These are phyloP conservation scores for Agapanthus africanus DNA, from an alignment of 106 monocot genomes.

Conservation along the genomic window DNA sequence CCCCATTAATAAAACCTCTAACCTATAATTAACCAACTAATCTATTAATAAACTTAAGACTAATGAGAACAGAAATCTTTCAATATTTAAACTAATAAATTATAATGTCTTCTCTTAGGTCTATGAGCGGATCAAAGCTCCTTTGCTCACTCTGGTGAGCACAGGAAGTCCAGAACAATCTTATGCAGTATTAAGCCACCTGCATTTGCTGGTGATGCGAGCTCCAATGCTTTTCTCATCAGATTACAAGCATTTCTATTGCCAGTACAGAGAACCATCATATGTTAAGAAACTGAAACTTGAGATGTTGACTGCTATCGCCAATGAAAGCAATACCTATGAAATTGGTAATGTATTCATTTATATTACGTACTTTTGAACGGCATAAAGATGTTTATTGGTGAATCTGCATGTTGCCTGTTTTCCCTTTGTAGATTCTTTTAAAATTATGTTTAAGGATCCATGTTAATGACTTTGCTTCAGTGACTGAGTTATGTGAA, in stretches of 20 bases:
- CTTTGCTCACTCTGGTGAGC: constrained; percentile 90
- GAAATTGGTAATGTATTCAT: constrained; percentile 67
- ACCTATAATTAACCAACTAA: too few relatives aligned
- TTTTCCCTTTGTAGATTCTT: constrained; percentile 4
- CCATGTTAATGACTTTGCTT: background rate
- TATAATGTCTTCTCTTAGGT: constrained; percentile 57
- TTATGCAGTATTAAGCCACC: constrained; percentile 89
- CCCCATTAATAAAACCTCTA: too few relatives aligned
- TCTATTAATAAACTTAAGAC: too few relatives aligned
- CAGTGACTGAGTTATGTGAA: constrained; percentile 98
- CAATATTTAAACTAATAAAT: too few relatives aligned
- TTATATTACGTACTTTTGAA: background rate
- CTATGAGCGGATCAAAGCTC: constrained; percentile 97
- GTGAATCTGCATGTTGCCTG: background rate
- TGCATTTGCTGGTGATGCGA: constrained; percentile 95
- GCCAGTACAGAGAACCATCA: constrained; percentile 91
- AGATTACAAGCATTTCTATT: constrained; percentile 97
- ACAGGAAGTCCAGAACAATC: constrained; percentile 94
- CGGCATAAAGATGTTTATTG: background rate
- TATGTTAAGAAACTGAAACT: constrained; percentile 98
- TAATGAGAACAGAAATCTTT: too few relatives aligned
- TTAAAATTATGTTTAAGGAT: background rate
- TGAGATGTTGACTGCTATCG: constrained; percentile 99
- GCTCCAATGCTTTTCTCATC: constrained; percentile 96
- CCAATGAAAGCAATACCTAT: constrained; percentile 98